Evolutionary conservation across 495 filamentous ascomycete species (phyloP), one percentile per base, ranked within the genome.

Genomic region (Talaromyces ruber): DNA sequence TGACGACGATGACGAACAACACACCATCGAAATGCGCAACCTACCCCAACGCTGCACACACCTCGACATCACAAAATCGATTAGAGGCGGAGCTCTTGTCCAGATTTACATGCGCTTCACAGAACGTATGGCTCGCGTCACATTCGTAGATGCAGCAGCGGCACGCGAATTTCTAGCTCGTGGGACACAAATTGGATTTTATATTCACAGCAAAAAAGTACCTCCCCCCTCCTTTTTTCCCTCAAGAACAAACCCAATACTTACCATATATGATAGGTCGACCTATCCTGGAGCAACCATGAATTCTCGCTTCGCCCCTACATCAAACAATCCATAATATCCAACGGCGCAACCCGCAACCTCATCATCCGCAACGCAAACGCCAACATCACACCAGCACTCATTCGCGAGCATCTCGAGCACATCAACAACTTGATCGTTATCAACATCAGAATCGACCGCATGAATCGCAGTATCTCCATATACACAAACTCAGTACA

Each of bases 341-440:
- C 34, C 28, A 79, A 74, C 43, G 91, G 91, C n/a, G 89, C 88
- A n/a, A 88, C 84, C 50, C 86, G 91, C 59, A 93, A 93, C 66
- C 70, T 96, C 24, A 72, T 91, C 37, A 78, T 95, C 52, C 80
- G 77, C 64, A 81, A 81, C 7, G 81, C 81, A 26, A 75, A 80
- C 51, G 69, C 73, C 30, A 81, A 76, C 57, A 79, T 91, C 62
- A 91, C 86, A 0, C 87, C 88, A 60, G 73, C 78, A 3, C 67
- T 76, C 4, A 83, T 96, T 51, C 84, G 88, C 2, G 82, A 88
- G 5, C 88, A 96, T 65, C 73, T 93, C 47, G 88, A 93, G 16
- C 91, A 94, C 67, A 93, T 95, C 64, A 84, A 92, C 70, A 90
- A 90, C 65, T 76, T 93, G 9, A 78, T 87, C 29, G 79, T 96